Conservation (phyloP, 768 basidiomycete species). For the Trametes meyenii region DNA sequence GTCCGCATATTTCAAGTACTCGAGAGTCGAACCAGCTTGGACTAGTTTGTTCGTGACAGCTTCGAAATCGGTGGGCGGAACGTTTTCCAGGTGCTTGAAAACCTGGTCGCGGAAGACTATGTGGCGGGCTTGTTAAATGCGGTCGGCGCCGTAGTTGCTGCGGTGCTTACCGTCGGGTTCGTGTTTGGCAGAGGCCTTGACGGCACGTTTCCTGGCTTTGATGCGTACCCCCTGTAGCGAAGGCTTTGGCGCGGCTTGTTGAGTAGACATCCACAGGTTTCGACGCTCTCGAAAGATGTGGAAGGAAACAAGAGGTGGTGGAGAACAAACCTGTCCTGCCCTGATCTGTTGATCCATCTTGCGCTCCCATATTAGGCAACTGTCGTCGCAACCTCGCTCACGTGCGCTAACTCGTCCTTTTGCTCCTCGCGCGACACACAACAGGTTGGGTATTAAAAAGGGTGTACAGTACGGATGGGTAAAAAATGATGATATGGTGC, state of each 20-base stretch:
- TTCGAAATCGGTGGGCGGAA: slow-evolving; percentile 81
- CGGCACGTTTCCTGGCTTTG: slow-evolving; percentile 90
- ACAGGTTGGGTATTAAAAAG: neutral
- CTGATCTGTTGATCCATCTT: slow-evolving; percentile 15
- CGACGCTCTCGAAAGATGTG: slow-evolving; percentile 36
- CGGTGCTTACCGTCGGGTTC: slow-evolving; percentile 66
- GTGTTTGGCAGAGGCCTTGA: slow-evolving; percentile 93
- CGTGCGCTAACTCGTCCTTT: neutral
- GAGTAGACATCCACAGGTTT: slow-evolving; percentile 89
- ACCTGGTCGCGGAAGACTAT: slow-evolving; percentile 92
- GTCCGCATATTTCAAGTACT: slow-evolving; percentile 97
- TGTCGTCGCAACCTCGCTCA: neutral
- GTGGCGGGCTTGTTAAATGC: slow-evolving; percentile 11
- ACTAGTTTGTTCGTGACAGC: slow-evolving; percentile 80
- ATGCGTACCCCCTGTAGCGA: slow-evolving; percentile 92
- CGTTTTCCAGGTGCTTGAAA: slow-evolving; percentile 87
- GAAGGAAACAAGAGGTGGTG: slow-evolving; percentile 25
- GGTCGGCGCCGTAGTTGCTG: slow-evolving; percentile 8
- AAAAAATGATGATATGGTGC: too few relatives aligned
- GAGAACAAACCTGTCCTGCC: neutral
- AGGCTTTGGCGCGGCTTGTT: slow-evolving; percentile 82
- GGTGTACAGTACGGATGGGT: neutral
- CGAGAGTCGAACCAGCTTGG: slow-evolving; percentile 90
- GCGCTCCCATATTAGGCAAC: slow-evolving; percentile 14
- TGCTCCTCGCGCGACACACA: neutral